Base-by-base conservation (phyloP, 768 basidiomycete species). In the Pseudohyphozyma bogoriensis region DNA sequence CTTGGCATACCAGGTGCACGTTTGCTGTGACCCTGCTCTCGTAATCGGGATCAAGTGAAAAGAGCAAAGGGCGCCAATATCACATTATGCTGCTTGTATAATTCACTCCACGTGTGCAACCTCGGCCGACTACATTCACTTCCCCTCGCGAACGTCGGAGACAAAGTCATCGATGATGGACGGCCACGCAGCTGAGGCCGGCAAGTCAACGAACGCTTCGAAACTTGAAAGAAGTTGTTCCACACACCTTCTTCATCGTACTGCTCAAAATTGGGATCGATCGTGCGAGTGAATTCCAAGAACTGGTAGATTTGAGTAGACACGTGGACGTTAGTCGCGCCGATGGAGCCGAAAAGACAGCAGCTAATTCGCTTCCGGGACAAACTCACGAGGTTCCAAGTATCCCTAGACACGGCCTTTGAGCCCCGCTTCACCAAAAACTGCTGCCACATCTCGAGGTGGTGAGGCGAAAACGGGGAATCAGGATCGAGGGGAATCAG, bases 151-250 rank as follows among this genome's bases (percentile, higher is more conserved):
- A 42, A 82, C 85, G 69, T 78, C 84, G 56, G 79, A 82, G 20
- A 87, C 86, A 68, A 88, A 89, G 54, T 87, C 86, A 68, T 91
- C 88, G 63, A 90, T 85, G 28, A 84, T 80, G 39, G 87, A 88
- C 7, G 88, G 88, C 88, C 88, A 90, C 2, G 89, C 85, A 50
- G 81, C 88, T 87, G 69, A 9, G 4, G 42, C 32, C 16, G 18
- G 18, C 32, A 22, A 20, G 51, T 45, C 24, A 16, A 29, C 24
- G 45, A 60, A 53, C 45, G 32, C 29, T 24, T 26, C 12, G 24
- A 35, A 26, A 37, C 18, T 36, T 32, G 39, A 39, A 35, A 46
- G 47, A 29, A 46, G 20, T 44, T 3, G 12, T 5, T 31, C n/a
- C 7, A 69, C 77, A 46, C 62, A 86, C 87, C 85, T 77, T 89